Conservation (phyloP, 768 basidiomycete species). For the Pleurotus pulmonarius region DNA sequence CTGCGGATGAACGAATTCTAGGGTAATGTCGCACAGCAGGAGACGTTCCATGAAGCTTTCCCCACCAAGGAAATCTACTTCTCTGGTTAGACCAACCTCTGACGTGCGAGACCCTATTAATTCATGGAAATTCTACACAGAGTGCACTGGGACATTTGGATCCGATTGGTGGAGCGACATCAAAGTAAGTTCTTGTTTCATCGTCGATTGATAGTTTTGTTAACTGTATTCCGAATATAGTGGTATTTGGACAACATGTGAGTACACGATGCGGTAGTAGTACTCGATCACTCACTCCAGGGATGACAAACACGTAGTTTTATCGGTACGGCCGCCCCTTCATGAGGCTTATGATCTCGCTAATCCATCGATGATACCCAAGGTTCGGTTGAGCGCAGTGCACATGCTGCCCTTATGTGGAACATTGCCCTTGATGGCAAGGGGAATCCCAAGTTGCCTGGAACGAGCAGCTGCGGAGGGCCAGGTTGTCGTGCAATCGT, state of each 20-base stretch:
- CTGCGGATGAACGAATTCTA: constrained; percentile 26
- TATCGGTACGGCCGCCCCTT: constrained; percentile 13
- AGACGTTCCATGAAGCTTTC: constrained; percentile 49
- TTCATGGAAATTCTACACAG: constrained; percentile 22
- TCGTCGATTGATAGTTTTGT: too few relatives aligned
- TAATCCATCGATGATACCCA: not conserved
- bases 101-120: too few relatives aligned
- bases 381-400: constrained; percentile 36
- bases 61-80: constrained; percentile 55
- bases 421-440: constrained; percentile 63
- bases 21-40: constrained; percentile 42
- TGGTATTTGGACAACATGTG: constrained; percentile 72
- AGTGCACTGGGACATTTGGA: constrained; percentile 64
- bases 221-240: constrained; percentile 21
- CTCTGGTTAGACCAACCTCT: constrained; percentile 25
- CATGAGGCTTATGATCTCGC: too few relatives aligned
- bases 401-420: constrained; percentile 64
- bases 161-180: constrained; percentile 80
- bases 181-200: constrained; percentile 41
- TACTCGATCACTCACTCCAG: too few relatives aligned
- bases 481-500: constrained; percentile 64
- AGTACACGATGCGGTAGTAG: constrained; percentile 11
- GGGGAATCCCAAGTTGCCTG: constrained; percentile 64
- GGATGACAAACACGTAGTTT: constrained; percentile 10
- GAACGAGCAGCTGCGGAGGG: constrained; percentile 57